Evolutionary conservation across 805 yeast species (phyloP), one percentile per base, ranked within the genome.

Genomic region (Pichia thaimueangensis): DNA sequence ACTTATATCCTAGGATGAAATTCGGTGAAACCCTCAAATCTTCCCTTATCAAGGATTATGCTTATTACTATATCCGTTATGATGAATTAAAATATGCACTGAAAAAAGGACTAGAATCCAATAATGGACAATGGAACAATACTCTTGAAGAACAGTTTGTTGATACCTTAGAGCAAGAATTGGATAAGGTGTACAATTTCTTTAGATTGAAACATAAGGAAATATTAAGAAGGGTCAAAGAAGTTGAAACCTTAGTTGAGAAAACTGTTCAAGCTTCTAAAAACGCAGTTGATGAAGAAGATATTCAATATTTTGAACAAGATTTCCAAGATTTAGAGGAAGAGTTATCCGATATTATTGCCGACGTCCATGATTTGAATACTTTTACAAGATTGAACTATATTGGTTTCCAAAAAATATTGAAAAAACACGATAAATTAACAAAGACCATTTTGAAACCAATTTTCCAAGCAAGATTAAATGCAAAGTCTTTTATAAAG

Each of bases 341-440:
- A 47, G 89, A 82, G 52, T 64, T 84, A 45, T 73, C 82, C 43
- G 96, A 89, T 54, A 81, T 93, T 54, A 89, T 93, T 63, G 96
- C 97, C 19, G 97, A 89, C 65, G 96, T 93, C 35, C 97, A 93
- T 58, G 98, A 93, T 63, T 74, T 93, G 56, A 96, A 96, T 51
- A 91, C 91, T 62, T 93, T 86, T 63, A 78, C 96, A 16, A 76
- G 95, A 48, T 75, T 93, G 59, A 93, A 93, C 65, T 93, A 93
- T 69, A 89, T 96, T 17, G 98, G 98, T 2, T 93, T 93, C 70
- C 96, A 87, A 64, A 93, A 93, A 64, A 93, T 93, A 54, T 77
- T 93, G 58, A 93, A 93, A 68, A 93, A 93, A 65, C 98, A 93
- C 63, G 98, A 93, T 66, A 93, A 93, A 64, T 76, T 77, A 50